A percentile compares a stretch with the other conserved stretches of the same genome.
These are phyloP conservation scores for Skeletonema potamos DNA, from an alignment of 108 stramenopile genomes.

Conservation along the genomic window DNA sequence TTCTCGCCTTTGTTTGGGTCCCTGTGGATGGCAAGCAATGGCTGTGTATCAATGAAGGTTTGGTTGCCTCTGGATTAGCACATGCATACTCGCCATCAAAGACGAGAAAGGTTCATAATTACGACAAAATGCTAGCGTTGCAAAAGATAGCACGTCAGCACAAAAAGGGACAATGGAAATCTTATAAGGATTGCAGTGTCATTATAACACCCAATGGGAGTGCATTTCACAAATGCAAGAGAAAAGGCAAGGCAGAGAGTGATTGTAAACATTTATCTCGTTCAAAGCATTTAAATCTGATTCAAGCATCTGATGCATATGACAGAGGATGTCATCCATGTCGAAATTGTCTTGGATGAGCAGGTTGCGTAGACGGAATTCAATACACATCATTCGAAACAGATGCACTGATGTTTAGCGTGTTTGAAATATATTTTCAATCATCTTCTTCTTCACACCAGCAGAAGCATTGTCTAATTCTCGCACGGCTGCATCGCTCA, in stretches of 20 bases:
- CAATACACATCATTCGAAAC: background rate
- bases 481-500: conserved; percentile 50
- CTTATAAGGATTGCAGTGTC: conserved; percentile 47
- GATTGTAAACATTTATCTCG: conserved; percentile 60
- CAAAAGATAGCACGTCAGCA: conserved; percentile 53
- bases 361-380: background rate
- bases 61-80: conserved; percentile 68
- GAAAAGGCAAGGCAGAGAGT: conserved; percentile 5
- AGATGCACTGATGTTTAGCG: conserved; percentile 1
- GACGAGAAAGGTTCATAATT: conserved; percentile 52
- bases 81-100: conserved; percentile 54
- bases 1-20: conserved; percentile 68
- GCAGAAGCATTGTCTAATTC: conserved; percentile 76
- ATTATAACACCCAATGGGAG: conserved; percentile 62
- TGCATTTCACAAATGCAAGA: conserved; percentile 63
- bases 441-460: conserved; percentile 76
- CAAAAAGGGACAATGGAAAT: conserved; percentile 41
- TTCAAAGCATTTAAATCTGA: conserved; percentile 41
- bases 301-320: conserved; percentile 51
- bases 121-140: conserved; percentile 55
- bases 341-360: conserved; percentile 58
- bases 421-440: conserved; percentile 89
- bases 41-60: conserved; percentile 79
- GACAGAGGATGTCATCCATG: conserved; percentile 73
- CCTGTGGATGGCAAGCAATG: conserved; percentile 37